Conservation (phyloP, 2,329 filamentous ascomycete genomes). For the Penicillium sp. region DNA sequence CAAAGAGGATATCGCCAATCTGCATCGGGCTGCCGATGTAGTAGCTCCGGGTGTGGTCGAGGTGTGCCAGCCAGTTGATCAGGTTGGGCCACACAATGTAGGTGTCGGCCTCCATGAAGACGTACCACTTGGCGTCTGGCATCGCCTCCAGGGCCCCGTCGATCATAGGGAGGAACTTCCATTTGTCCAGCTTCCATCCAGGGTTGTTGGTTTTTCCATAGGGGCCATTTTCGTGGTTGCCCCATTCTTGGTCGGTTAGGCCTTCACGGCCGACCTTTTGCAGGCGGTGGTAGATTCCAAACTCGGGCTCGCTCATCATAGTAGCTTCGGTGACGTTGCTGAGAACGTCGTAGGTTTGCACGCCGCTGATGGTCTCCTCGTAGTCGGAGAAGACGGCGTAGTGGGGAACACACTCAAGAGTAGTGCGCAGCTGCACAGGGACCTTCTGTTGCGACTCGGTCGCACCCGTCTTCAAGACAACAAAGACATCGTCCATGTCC, state of each 20-base stretch:
- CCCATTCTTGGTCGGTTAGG: conserved; percentile 35
- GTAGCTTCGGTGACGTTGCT: conserved; percentile 27
- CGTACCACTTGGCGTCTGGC: conserved; percentile 59
- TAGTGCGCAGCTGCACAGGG: conserved; percentile 33
- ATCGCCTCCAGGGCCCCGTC: conserved; percentile 48
- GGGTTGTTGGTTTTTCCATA: conserved; percentile 47
- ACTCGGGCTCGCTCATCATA: conserved; percentile 44
- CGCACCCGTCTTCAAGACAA: conserved; percentile 34
- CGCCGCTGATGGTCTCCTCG: conserved; percentile 31
- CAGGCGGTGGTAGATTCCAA: conserved; percentile 54
- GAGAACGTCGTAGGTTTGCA: conserved; percentile 31
- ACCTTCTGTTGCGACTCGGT: conserved; percentile 34
- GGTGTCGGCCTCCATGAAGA: conserved; percentile 63
- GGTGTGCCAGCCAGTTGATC: conserved; percentile 54
- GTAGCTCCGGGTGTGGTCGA: conserved; percentile 50
- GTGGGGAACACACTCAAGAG: conserved; percentile 32
- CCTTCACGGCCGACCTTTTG: conserved; percentile 46
- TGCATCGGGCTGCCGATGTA: conserved; percentile 61
- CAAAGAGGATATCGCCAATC: conserved; percentile 53
- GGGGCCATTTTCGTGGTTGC: conserved; percentile 36
- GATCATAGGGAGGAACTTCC: conserved; percentile 61
- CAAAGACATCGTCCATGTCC: conserved; percentile 31
- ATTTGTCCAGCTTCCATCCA: conserved; percentile 59
- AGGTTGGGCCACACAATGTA: conserved; percentile 59
- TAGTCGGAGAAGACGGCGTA: conserved; percentile 36